Base-by-base conservation (phyloP, 352 stramenopile species). In the Saprolegnia diclina region DNA sequence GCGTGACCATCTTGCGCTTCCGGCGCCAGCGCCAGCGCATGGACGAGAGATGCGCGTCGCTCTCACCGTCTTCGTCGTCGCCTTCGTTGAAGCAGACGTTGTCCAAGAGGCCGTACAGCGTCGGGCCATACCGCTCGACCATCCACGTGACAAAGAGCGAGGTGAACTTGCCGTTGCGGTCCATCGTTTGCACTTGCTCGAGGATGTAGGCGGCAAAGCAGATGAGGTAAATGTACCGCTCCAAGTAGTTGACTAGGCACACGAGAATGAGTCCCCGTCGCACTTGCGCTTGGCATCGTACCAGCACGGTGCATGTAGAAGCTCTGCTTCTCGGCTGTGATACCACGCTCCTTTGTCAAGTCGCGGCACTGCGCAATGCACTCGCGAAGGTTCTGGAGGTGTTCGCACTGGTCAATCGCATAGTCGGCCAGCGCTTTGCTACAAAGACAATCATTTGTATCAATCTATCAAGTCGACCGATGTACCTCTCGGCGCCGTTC, bases 401-500 rank as follows among this genome's bases (percentile, higher is more conserved):
- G 57, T 22, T 46, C 32, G 57, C 57, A 65, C 35, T 59, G 52
- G 19, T 59, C 52, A 9, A 59, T 59, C 16, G 52, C 52, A 24
- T 59, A 59, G 35, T 59, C 52, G 13, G 52, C 52, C 35, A 59
- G 35, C 13, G 52, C 52, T 59, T 59, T 59, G 35, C 52, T 59
- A 52, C 45, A 52, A 59, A 26, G 3, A 21, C 16, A 7, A 16
- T 59, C 35, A 9, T 18, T 3, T 4, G 7, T 48, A 4, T n/a
- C 13, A 59, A 22, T n/a, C 11, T 16, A 4, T 59, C 13, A 16
- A 59, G 52, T 19, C 11, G 52, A 16, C 3, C 4, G 3, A 18
- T 2, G 35, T 59, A 59, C 52, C 52, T 77, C 22, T 85, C 73
- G 0, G 71, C 55, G n/a, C 85, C 85, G 24, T 93, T 93, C 19